Evolutionary conservation across 2,329 filamentous ascomycete genomes (phyloP), one percentile per base, ranked within the genome.

Genomic region (Fusarium redolens): DNA sequence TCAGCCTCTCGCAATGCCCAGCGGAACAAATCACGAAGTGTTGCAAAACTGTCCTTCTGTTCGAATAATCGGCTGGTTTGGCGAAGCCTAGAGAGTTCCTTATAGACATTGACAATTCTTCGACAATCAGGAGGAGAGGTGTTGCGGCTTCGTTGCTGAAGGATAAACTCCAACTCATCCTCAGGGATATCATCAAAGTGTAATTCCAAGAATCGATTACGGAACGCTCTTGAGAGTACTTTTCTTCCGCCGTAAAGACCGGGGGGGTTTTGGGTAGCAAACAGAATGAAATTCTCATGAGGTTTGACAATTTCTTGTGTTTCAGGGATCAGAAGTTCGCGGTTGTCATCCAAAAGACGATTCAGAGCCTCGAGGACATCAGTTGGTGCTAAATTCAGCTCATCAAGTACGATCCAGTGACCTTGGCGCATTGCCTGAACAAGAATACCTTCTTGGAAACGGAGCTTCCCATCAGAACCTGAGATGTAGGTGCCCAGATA

Each of bases 181-280:
- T 98, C 94, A 0, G 96, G 96, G 30, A 99, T 99, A 78, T 99
- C 97, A 76, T 98, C 96, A 77, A 97, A 98, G 81, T 99, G 96
- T 8, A 99, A 86, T 82, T 99, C 96, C 7, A 99, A 87, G 78
- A 99, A 99, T 78, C 96, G 90, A 81, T 99, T 99, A 61, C 97
- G 91, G 82, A 99, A 99, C 4, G 96, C 96, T 45, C 97, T 90
- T 3, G 96, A 98, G 12, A 99, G 86, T 1, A 94, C 91, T 79
- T 99, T 99, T 76, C 96, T 90, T 20, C 96, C 96, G 65, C 97
- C 97, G 77, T 99, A 99, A 2, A 99, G 84, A 40, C 96, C 96
- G 28, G 97, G 93, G 1, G 96, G 96, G 75, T 99, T 99, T 79
- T 99, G 96, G 0, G 96, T 99, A 4, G 96, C 96, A 78, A 99